Base-by-base conservation (phyloP, 2,329 filamentous ascomycete species). In the Pseudocercospora musae region DNA sequence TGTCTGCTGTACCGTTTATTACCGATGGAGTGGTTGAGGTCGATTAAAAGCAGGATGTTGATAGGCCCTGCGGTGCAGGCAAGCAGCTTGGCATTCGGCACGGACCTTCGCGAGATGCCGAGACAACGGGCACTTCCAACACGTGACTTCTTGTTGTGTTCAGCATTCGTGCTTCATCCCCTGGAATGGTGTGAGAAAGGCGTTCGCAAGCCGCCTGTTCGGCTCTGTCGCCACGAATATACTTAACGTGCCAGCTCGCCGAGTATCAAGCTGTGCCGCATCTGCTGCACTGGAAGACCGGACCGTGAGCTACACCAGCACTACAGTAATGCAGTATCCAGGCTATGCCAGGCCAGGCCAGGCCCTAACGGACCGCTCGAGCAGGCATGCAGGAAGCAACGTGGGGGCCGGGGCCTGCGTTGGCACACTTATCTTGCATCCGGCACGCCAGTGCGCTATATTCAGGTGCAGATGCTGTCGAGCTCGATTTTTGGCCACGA, bases 311-410 rank as follows among this genome's bases (percentile, higher is more conserved):
- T 56, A 56, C 33, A 56, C 25, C 48, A 25, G 11, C 23, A 29
- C 48, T 52, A 52, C 4, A n/a, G n/a, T n/a, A n/a, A n/a, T n/a
- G n/a, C n/a, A n/a, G n/a, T n/a, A n/a, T n/a, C n/a, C n/a, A n/a
- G n/a, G n/a, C n/a, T n/a, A n/a, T n/a, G n/a, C n/a, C n/a, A n/a
- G n/a, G n/a, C n/a, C n/a, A n/a, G n/a, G n/a, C 48, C 25, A n/a
- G 23, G 48, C 15, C 25, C 48, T 52, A 31, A 31, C 48, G 48
- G 31, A 29, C 48, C 21, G 48, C 23, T 52, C 23, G 48, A 52
- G 53, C 31, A 56, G 53, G 29, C 53, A 56, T 56, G 53, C 53
- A 56, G 53, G 18, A 56, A 56, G 31, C 53, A 33, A 56, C 53
- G 53, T 56, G 53, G 53, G 53, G 53, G 33, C 13, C 44, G 53